Evolutionary conservation across 176 grass and related monocot species (phyloP).

Genomic region (Urochloa ruziziensis): DNA sequence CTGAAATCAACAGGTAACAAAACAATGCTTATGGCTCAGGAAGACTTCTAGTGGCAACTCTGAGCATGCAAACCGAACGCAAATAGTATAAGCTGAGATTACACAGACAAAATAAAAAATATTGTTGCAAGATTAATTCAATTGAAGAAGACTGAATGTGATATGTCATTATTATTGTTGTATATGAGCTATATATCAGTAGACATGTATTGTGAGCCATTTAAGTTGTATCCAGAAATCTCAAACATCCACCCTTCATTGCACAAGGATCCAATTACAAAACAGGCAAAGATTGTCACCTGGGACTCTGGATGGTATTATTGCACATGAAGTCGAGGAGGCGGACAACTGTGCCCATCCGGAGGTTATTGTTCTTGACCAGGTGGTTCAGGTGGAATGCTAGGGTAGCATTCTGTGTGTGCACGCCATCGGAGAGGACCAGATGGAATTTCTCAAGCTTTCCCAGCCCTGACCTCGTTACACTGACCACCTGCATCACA

Average conservation of each 20-base stretch:
- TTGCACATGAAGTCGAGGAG: not conserved
- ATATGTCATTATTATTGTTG: not conserved
- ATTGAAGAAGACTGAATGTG: not conserved
- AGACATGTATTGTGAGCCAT: not conserved
- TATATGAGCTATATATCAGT: not conserved
- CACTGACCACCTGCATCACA: constrained; percentile 16
- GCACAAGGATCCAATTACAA: not conserved
- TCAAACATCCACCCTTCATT: not conserved
- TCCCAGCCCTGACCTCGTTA: not conserved
- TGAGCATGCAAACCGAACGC: not conserved
- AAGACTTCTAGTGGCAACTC: not conserved
- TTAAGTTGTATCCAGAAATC: not conserved
- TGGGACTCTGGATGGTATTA: not conserved
- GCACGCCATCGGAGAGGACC: not conserved
- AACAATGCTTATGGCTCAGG: not conserved
- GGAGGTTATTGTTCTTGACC: constrained; percentile 30
- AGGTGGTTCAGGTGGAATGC: constrained; percentile 37
- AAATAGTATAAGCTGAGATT: not conserved
- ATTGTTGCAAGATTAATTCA: not conserved
- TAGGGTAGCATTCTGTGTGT: constrained; percentile 49
- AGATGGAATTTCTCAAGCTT: not conserved
- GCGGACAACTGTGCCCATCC: not conserved
- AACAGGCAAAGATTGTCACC: not conserved
- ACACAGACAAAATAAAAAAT: not conserved
- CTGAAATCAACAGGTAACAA: not conserved